Evolutionary conservation across 1,139 yeast species (phyloP).

Genomic region (Geotrichum reessii): DNA sequence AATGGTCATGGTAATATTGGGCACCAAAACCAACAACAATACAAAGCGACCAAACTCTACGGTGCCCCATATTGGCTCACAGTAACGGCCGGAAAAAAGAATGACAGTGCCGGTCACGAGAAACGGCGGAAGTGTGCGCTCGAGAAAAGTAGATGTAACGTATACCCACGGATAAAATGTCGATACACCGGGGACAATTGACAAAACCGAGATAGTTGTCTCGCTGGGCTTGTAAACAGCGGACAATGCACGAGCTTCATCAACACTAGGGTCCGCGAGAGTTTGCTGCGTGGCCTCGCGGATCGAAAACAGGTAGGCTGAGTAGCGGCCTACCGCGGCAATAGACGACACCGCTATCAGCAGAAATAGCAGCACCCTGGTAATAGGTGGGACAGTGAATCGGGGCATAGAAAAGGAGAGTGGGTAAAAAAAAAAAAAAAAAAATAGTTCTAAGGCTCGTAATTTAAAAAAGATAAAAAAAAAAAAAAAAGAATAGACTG

Average conservation of each 20-base stretch:
- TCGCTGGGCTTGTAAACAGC: conserved; percentile 24
- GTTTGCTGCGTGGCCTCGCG: not conserved
- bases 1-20: conserved; percentile 41
- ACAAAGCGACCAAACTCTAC: conserved; percentile 57
- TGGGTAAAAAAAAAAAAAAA: not conserved
- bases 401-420: conserved; percentile 15
- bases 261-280: not conserved
- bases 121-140: conserved; percentile 50
- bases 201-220: conserved; percentile 55
- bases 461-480: not conserved
- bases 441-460: not conserved
- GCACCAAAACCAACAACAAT: conserved; percentile 50
- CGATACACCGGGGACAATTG: conserved; percentile 62
- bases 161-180: conserved; percentile 70
- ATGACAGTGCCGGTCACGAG: conserved; percentile 47
- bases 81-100: conserved; percentile 49
- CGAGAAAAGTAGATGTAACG: conserved; percentile 65
- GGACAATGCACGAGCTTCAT: not conserved
- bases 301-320: not conserved
- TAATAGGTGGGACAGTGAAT: conserved; percentile 39
- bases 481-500: not conserved
- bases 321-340: conserved; percentile 33
- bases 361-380: conserved; percentile 34
- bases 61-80: conserved; percentile 54
- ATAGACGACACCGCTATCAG: conserved; percentile 34